Conservation (phyloP, 129 eudicot genomes). For the carrot (Daucus carota) region DNA sequence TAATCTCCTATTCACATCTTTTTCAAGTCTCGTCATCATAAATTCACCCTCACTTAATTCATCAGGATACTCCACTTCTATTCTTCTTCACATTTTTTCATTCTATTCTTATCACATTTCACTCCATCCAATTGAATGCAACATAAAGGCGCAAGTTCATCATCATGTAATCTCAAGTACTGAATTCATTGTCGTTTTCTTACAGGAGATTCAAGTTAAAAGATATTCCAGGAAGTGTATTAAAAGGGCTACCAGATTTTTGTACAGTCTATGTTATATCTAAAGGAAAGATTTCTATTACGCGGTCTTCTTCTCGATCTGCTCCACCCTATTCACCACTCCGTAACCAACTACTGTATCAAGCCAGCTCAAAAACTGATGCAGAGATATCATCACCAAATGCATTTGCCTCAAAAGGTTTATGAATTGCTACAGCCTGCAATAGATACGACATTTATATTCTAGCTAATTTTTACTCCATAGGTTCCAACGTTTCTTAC, state of each 20-base stretch:
- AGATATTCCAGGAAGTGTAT: slow-evolving; percentile 55
- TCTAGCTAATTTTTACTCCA: not conserved
- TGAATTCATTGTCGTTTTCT: slow-evolving; percentile 12
- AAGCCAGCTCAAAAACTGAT: slow-evolving; percentile 19
- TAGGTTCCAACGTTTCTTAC: not conserved
- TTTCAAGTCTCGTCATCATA: not conserved
- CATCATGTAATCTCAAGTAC: not conserved
- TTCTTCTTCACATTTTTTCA: not conserved
- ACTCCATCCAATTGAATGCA: not conserved
- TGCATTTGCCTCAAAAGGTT: slow-evolving; percentile 32
- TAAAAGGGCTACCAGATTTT: slow-evolving; percentile 56
- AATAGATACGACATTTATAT: not conserved
- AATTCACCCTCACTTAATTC: not conserved
- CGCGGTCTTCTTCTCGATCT: slow-evolving; percentile 56
- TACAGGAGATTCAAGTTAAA: slow-evolving; percentile 50
- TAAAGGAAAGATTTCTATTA: slow-evolving; percentile 64
- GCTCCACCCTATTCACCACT: slow-evolving; percentile 49
- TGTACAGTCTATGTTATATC: slow-evolving; percentile 64
- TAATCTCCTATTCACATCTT: not conserved
- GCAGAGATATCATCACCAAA: slow-evolving; percentile 10
- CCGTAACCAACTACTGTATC: slow-evolving; percentile 31
- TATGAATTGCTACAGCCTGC: not conserved
- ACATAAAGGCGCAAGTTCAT: not conserved
- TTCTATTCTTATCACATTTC: not conserved
- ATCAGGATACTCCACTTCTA: not conserved